Evolutionary conservation across 257 asterid species (phyloP).

Genomic region (Nicotiana tomentosiformis): DNA sequence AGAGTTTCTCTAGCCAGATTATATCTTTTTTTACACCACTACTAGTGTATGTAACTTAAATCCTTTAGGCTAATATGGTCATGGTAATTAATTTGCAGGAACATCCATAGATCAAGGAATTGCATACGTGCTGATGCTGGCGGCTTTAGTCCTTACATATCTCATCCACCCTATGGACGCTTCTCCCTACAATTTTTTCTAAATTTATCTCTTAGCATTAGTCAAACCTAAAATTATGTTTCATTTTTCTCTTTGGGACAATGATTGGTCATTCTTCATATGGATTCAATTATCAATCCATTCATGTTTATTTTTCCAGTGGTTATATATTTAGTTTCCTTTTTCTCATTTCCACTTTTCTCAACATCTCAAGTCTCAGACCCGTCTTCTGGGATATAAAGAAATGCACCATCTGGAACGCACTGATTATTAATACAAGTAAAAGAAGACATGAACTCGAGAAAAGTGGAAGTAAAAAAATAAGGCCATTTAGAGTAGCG

Average conservation of each 20-base stretch:
- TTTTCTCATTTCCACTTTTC: neutral
- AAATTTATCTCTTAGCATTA: neutral
- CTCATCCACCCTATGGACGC: constrained; percentile 9
- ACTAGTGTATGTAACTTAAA: neutral
- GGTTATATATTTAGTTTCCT: neutral
- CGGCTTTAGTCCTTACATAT: constrained; percentile 30
- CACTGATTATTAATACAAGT: neutral
- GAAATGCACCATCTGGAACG: neutral
- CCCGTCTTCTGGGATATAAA: neutral
- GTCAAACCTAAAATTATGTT: neutral
- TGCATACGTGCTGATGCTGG: constrained; percentile 30
- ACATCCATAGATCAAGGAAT: constrained; percentile 33
- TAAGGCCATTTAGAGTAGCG: neutral
- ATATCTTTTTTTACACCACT: neutral
- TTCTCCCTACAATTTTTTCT: constrained; percentile 17
- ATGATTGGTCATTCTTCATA: neutral
- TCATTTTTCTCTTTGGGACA: neutral
- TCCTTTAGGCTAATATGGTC: neutral
- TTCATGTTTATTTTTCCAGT: neutral
- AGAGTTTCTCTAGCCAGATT: neutral
- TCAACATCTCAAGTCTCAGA: neutral
- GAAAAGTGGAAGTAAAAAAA: neutral
- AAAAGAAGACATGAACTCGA: neutral
- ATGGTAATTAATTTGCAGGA: constrained; percentile 19
- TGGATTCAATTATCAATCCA: neutral